These are phyloP conservation scores for Kazachstania psychrophila DNA, from an alignment of 805 yeast genomes.

Conservation along the genomic window DNA sequence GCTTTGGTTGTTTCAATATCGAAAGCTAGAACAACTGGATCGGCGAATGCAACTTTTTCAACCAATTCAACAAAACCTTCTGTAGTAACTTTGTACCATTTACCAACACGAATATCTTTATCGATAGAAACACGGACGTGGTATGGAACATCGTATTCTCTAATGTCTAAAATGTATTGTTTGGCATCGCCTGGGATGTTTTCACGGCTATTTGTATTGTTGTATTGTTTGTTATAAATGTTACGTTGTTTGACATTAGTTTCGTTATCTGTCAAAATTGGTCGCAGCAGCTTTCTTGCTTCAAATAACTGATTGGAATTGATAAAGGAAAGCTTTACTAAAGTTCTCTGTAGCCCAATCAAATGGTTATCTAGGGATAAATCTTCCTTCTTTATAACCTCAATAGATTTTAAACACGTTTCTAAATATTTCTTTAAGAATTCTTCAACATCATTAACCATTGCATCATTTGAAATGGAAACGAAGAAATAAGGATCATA, in stretches of 20 bases:
- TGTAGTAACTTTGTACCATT: constrained; percentile 82
- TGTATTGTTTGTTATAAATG: constrained; percentile 36
- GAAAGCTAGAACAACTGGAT: constrained; percentile 91
- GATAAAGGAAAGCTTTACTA: constrained; percentile 63
- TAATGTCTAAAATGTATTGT: constrained; percentile 58
- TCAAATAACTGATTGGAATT: constrained; percentile 64
- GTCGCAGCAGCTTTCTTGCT: constrained; percentile 61
- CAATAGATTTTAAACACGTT: constrained; percentile 44
- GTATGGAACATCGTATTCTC: constrained; percentile 94
- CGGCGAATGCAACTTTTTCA: constrained; percentile 87
- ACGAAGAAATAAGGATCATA: constrained; percentile 84
- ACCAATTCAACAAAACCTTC: constrained; percentile 45
- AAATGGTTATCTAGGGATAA: constrained; percentile 77
- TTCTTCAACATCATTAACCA: constrained; percentile 70
- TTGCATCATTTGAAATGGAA: constrained; percentile 39
- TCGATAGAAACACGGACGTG: constrained; percentile 96
- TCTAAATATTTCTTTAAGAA: constrained; percentile 62
- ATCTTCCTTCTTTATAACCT: constrained; percentile 65
- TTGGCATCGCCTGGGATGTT: constrained; percentile 44
- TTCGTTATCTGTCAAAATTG: constrained; percentile 62
- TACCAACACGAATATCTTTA: constrained; percentile 77
- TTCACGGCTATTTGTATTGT: constrained; percentile 14
- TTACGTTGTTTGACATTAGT: constrained; percentile 53
- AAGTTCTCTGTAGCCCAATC: constrained; percentile 56
- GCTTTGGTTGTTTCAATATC: constrained; percentile 97